phyloP scores from a whole-genome alignment of 805 yeast genomes.

The Yamadazyma ubonensis region DNA sequence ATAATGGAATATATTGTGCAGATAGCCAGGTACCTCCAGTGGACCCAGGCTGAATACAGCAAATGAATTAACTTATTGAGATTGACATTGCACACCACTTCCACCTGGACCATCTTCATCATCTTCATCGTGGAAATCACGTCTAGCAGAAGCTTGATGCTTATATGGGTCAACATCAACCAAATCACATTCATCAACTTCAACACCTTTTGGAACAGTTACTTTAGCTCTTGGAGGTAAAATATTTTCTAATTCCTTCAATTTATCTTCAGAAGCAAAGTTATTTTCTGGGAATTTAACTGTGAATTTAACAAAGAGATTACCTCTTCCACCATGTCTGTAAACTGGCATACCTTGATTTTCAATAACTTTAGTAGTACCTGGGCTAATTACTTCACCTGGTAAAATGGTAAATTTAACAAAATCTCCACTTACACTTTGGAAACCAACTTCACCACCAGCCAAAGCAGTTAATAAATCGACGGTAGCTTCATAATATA shows the following conservation, averaged over 20 bases:
- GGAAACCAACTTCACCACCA: constrained; percentile 87
- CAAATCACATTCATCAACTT: constrained; percentile 77
- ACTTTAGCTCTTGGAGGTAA: constrained; percentile 74
- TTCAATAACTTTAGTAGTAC: constrained; percentile 72
- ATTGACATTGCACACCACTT: constrained; percentile 89
- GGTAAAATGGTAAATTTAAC: constrained; percentile 79
- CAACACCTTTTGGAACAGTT: constrained; percentile 66
- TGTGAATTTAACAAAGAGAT: constrained; percentile 80
- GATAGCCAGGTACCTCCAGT: background rate
- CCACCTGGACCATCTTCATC: constrained; percentile 55
- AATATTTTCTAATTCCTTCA: constrained; percentile 68
- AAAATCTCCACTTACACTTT: constrained; percentile 91
- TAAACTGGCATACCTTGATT: constrained; percentile 97
- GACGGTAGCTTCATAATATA: constrained; percentile 79
- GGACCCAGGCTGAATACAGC: background rate
- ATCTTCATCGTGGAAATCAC: constrained; percentile 45
- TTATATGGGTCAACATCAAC: constrained; percentile 65
- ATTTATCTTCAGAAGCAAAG: constrained; percentile 72
- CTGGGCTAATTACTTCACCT: constrained; percentile 92
- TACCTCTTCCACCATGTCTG: constrained; percentile 85
- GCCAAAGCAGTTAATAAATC: constrained; percentile 94
- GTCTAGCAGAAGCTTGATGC: constrained; percentile 46
- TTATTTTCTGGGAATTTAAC: constrained; percentile 82
- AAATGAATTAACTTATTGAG: constrained; percentile 55
- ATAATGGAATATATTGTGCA: background rate